These are phyloP conservation scores for Aspergillus vadensis DNA, from an alignment of 2,329 filamentous ascomycete genomes.

Conservation along the genomic window DNA sequence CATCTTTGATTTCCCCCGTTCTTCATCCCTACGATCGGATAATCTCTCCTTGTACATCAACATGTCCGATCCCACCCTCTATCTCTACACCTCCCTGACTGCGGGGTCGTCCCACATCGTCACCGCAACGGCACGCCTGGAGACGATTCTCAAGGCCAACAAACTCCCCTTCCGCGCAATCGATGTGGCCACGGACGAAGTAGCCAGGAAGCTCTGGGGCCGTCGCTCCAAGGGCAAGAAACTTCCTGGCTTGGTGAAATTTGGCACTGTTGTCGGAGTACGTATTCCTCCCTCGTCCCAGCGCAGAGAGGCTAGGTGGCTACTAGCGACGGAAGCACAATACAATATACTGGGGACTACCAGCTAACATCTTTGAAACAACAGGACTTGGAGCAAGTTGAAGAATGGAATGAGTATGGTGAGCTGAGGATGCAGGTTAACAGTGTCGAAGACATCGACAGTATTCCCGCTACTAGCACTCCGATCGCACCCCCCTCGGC, in stretches of 20 bases:
- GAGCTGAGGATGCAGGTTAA: conserved; percentile 85
- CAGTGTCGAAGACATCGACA: conserved; percentile 38
- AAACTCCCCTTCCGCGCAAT: conserved; percentile 90
- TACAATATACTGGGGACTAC: not conserved
- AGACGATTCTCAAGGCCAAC: conserved; percentile 95
- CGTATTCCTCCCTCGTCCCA: conserved; percentile 40
- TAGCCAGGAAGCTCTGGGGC: conserved; percentile 85
- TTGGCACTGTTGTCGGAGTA: conserved; percentile 82
- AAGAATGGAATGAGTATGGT: conserved; percentile 99
- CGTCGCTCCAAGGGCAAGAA: conserved; percentile 83
- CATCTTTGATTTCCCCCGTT: not conserved
- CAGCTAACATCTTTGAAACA: conserved; percentile 14
- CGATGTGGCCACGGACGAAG: conserved; percentile 87
- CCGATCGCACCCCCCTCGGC: conserved; percentile 28
- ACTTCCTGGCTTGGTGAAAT: conserved; percentile 84
- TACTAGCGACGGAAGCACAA: not conserved
- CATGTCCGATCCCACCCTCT: conserved; percentile 65
- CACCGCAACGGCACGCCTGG: conserved; percentile 90
- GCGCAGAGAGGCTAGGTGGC: not conserved
- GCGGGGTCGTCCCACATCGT: conserved; percentile 95
- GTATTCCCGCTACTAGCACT: conserved; percentile 34
- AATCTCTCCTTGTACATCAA: no score
- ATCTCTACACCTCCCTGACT: conserved; percentile 94
- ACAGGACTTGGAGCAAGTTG: conserved; percentile 88
- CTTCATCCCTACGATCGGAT: no score